phyloP scores from a whole-genome alignment of 2,329 filamentous ascomycete genomes.

The Pseudocercospora eumusae region DNA sequence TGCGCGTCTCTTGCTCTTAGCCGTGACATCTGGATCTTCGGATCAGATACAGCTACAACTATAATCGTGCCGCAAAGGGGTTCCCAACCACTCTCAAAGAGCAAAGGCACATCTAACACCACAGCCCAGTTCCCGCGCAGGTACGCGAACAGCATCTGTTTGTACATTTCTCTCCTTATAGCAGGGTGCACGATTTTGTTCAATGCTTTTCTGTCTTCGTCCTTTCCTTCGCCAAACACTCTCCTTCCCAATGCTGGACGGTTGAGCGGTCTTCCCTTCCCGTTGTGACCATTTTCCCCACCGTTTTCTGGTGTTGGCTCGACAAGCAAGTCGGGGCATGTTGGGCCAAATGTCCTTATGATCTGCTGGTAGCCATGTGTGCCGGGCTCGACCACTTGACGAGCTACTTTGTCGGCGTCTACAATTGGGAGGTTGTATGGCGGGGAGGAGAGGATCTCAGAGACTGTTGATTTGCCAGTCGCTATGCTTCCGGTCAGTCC shows the following conservation, averaged over 20 bases:
- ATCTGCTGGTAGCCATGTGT: slow-evolving; percentile 82
- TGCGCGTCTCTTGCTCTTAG: slow-evolving; percentile 74
- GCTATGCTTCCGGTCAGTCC: slow-evolving; percentile 96
- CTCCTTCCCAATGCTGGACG: slow-evolving; percentile 78
- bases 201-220: slow-evolving; percentile 72
- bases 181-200: slow-evolving; percentile 93
- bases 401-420: slow-evolving; percentile 89
- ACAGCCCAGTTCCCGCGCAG: slow-evolving; percentile 80
- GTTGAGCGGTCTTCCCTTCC: slow-evolving; percentile 75
- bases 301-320: slow-evolving; percentile 50
- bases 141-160: slow-evolving; percentile 70
- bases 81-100: slow-evolving; percentile 89
- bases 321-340: slow-evolving; percentile 82
- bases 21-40: slow-evolving; percentile 77
- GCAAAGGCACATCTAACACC: slow-evolving; percentile 84
- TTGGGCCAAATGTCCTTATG: slow-evolving; percentile 74
- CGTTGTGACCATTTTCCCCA: slow-evolving; percentile 55
- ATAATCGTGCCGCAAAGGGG: slow-evolving; percentile 79
- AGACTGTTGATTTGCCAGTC: slow-evolving; percentile 96
- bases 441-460: slow-evolving; percentile 72
- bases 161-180: slow-evolving; percentile 80
- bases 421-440: slow-evolving; percentile 88
- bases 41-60: slow-evolving; percentile 82
- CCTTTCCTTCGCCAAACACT: slow-evolving; percentile 79
- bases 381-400: slow-evolving; percentile 91